Conservation (phyloP, 306 rosid genomes). For the Sicyos baderoa region DNA sequence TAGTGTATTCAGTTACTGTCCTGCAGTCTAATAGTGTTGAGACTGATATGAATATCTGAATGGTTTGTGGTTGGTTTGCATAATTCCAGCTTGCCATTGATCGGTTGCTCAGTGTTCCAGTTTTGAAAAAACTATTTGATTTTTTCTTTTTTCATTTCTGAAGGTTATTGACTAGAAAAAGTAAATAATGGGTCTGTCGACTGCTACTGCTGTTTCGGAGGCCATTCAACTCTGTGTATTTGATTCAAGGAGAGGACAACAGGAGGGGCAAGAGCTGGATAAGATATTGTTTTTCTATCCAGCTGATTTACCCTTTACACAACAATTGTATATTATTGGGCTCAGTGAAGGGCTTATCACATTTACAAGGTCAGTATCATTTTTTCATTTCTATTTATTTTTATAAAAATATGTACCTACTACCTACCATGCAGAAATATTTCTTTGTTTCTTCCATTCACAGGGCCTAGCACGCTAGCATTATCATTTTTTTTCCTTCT, state of each 20-base stretch:
- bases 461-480: neutral
- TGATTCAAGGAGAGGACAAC: slow-evolving; percentile 87
- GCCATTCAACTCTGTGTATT: slow-evolving; percentile 62
- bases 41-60: neutral
- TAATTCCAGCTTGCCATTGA: neutral
- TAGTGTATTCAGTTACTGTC: neutral
- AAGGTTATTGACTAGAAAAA: slow-evolving; percentile 15
- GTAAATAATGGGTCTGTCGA: slow-evolving; percentile 56
- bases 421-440: neutral
- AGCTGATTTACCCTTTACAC: slow-evolving; percentile 65
- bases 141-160: slow-evolving; percentile 1
- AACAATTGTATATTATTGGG: slow-evolving; percentile 79
- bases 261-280: slow-evolving; percentile 90
- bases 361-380: slow-evolving; percentile 59
- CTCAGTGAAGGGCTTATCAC: slow-evolving; percentile 97
- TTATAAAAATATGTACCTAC: neutral
- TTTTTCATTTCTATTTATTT: neutral
- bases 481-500: neutral
- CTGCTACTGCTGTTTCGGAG: slow-evolving; percentile 42
- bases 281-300: slow-evolving; percentile 91
- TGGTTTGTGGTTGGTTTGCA: neutral
- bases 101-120: neutral
- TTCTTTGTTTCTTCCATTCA: neutral
- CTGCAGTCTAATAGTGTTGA: neutral
- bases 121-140: neutral